Conservation (phyloP, 495 filamentous ascomycete species). For the Aspergillus olivimuriae region DNA sequence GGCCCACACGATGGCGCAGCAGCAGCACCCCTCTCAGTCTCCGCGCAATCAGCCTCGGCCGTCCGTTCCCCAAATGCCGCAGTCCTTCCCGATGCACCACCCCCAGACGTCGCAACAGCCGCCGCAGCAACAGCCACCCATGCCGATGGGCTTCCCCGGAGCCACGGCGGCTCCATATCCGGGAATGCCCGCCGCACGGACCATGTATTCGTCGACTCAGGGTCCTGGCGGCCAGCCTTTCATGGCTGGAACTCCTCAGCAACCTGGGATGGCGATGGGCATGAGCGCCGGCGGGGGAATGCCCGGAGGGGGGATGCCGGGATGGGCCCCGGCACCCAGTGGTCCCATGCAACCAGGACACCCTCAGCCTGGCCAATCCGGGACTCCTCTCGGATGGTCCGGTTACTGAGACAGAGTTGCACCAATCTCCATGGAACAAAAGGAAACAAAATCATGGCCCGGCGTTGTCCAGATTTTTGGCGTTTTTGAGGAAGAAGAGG, state of each 20-base stretch:
- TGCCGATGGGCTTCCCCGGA: slow-evolving; percentile 37
- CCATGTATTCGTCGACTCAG: slow-evolving; percentile 39
- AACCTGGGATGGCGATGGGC: slow-evolving; percentile 33
- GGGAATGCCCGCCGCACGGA: slow-evolving; percentile 26
- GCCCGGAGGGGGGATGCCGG: slow-evolving; percentile 33
- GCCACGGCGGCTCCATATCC: slow-evolving; percentile 31
- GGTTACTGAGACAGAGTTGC: slow-evolving; percentile 25
- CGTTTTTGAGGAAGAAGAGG: slow-evolving; percentile 16
- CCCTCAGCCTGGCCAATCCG: slow-evolving; percentile 38
- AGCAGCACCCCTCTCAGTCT: slow-evolving; percentile 42
- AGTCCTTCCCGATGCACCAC: slow-evolving; percentile 46
- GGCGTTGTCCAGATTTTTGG: slow-evolving; percentile 27
- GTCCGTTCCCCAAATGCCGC: slow-evolving; percentile 34
- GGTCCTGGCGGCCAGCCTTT: slow-evolving; percentile 33
- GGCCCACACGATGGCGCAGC: slow-evolving; percentile 26
- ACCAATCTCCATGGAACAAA: background rate
- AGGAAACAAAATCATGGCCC: slow-evolving; percentile 8
- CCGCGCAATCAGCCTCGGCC: slow-evolving; percentile 42
- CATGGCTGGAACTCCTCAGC: slow-evolving; percentile 35
- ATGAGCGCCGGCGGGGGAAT: slow-evolving; percentile 37
- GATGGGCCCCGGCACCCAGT: slow-evolving; percentile 32
- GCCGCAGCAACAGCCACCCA: slow-evolving; percentile 42
- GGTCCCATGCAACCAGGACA: slow-evolving; percentile 39
- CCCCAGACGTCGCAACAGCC: slow-evolving; percentile 49
- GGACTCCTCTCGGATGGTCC: slow-evolving; percentile 40